phyloP scores from a whole-genome alignment of 164 flowering plant genomes.

The Santalum album region DNA sequence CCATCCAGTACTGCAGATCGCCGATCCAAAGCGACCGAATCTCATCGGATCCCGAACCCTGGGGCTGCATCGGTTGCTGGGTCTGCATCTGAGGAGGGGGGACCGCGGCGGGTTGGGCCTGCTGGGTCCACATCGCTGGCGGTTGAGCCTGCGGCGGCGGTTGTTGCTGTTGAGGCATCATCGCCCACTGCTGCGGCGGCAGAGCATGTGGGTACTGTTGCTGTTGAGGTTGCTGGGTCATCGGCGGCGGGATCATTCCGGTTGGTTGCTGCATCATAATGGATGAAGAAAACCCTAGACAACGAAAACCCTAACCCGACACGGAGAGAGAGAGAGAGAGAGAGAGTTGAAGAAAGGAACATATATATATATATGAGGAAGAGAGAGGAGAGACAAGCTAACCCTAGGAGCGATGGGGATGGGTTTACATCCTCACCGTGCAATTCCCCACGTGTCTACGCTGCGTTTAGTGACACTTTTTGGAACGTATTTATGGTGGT shows the following conservation, averaged over 20 bases:
- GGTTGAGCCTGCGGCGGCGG: no score
- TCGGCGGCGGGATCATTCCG: conserved; percentile 12
- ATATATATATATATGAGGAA: no score
- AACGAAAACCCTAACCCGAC: background rate
- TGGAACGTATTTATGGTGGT: no score
- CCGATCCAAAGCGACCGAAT: conserved; percentile 79
- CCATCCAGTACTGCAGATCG: conserved; percentile 76
- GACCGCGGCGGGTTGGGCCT: conserved; percentile 9
- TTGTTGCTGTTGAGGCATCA: conserved; percentile 17
- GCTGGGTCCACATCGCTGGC: conserved; percentile 26
- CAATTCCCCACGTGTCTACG: no score
- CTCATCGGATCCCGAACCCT: conserved; percentile 31
- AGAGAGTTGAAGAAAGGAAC: no score
- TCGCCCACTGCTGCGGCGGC: conserved; percentile 15
- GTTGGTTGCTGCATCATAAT: conserved; percentile 34
- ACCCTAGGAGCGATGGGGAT: no score
- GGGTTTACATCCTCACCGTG: no score
- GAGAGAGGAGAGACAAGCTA: no score
- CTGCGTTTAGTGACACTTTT: no score
- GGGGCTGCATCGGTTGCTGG: conserved; percentile 13
- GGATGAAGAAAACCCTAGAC: background rate
- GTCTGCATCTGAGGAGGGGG: conserved; percentile 15
- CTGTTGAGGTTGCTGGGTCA: background rate
- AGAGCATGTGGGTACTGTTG: background rate
- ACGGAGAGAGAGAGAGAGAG: no score